These are phyloP conservation scores for Entomortierella chlamydospora DNA, from an alignment of 192 early-diverging fungal genomes.

Conservation along the genomic window DNA sequence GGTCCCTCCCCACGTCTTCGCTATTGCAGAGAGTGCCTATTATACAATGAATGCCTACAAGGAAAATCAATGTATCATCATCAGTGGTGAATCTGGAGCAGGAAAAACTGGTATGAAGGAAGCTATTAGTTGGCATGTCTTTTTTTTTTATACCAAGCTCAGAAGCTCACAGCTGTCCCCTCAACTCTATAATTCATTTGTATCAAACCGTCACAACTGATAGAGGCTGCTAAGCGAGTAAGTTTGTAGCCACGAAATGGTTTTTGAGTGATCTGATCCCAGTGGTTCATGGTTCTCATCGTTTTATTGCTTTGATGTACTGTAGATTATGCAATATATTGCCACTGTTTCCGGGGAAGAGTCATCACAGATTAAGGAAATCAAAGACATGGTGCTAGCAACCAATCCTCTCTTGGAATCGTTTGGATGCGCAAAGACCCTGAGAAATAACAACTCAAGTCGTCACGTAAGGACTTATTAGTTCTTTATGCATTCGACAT, in stretches of 20 bases:
- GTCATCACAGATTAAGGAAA: slow-evolving; percentile 85
- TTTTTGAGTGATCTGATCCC: too few species aligned
- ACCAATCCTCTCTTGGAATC: slow-evolving; percentile 98
- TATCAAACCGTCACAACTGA: not conserved
- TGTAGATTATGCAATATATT: slow-evolving; percentile 96
- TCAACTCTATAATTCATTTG: not conserved
- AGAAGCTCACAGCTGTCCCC: too few species aligned
- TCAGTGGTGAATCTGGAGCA: slow-evolving; percentile 95
- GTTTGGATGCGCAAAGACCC: slow-evolving; percentile 99
- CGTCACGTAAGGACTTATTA: slow-evolving; percentile 77
- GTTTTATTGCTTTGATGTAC: too few species aligned
- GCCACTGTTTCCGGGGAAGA: slow-evolving; percentile 92
- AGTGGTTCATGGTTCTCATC: too few species aligned
- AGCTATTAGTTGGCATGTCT: too few species aligned
- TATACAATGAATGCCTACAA: slow-evolving; percentile 98
- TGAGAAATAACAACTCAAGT: slow-evolving; percentile 98
- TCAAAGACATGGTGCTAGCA: slow-evolving; percentile 99
- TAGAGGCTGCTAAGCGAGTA: slow-evolving; percentile 86
- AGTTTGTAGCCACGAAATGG: not conserved
- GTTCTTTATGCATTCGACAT: not conserved
- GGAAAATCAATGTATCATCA: slow-evolving; percentile 99
- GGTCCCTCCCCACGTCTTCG: slow-evolving; percentile 98
- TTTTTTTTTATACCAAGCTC: too few species aligned
- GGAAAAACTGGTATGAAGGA: slow-evolving; percentile 75
- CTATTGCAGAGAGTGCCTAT: slow-evolving; percentile 91